Conservation (phyloP, 2,329 filamentous ascomycete genomes). For the Fusarium odoratissimum region DNA sequence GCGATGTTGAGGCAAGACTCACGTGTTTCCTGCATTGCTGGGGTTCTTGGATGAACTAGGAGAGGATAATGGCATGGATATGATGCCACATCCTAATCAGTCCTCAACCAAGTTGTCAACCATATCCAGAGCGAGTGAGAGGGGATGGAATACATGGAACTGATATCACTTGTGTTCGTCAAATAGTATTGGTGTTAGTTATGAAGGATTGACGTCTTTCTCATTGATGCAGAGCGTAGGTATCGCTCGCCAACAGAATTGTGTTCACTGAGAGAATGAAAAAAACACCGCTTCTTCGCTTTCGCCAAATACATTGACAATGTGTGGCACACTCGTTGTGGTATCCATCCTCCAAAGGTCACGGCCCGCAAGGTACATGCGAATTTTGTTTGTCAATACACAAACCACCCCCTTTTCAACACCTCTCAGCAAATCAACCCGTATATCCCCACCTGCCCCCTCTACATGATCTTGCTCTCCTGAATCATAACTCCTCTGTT, state of each 20-base stretch:
- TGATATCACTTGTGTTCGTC: background rate
- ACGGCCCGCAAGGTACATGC: constrained; percentile 15
- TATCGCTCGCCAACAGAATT: constrained; percentile 25
- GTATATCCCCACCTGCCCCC: background rate
- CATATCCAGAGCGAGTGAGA: background rate
- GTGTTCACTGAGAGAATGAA: constrained; percentile 29
- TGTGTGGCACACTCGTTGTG: constrained; percentile 25
- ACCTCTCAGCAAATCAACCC: constrained; percentile 3
- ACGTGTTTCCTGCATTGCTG: constrained; percentile 1
- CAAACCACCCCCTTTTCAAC: constrained; percentile 12
- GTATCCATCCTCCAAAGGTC: constrained; percentile 16
- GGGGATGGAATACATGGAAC: background rate
- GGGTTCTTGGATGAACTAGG: background rate
- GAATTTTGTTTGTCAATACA: constrained; percentile 27
- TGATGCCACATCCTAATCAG: constrained; percentile 10
- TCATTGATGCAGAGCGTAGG: constrained; percentile 33
- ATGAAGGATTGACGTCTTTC: constrained; percentile 37
- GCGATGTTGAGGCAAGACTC: background rate
- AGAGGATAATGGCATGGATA: constrained; percentile 9
- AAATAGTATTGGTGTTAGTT: background rate
- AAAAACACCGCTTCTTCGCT: constrained; percentile 38
- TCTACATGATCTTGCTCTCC: constrained; percentile 1
- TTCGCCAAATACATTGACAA: constrained; percentile 36
- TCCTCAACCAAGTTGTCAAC: background rate
- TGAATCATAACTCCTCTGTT: constrained; percentile 29